Conservation (phyloP, 139 green algal species). For the Klebsormidium nitens region DNA sequence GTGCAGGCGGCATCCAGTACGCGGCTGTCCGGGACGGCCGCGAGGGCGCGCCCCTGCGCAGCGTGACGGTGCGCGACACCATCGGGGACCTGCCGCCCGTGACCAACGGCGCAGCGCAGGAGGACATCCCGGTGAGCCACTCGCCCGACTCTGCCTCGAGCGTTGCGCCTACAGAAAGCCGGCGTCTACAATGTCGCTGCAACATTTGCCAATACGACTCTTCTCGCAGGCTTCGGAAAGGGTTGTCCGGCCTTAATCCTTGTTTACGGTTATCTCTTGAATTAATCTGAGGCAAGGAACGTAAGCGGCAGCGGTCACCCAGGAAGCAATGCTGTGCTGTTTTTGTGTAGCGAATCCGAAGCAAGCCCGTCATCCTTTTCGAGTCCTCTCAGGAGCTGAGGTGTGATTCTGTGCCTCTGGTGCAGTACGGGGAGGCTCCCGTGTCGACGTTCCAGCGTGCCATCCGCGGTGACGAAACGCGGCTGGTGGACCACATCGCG, state of each 20-base stretch:
- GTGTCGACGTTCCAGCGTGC: constrained; percentile 70
- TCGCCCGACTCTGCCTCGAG: not conserved
- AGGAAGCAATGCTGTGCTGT: too few relatives aligned
- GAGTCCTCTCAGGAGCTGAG: not conserved
- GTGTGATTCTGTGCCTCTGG: not conserved
- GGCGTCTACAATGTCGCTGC: not conserved
- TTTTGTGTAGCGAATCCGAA: too few relatives aligned
- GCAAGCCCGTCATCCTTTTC: not conserved
- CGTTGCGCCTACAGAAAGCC: not conserved
- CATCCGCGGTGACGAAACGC: constrained; percentile 54
- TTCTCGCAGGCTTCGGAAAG: not conserved
- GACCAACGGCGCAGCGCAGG: constrained; percentile 62
- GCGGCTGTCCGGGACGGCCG: constrained; percentile 55
- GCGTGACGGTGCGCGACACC: constrained; percentile 86
- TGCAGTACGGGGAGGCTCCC: constrained; percentile 51
- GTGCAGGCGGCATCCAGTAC: too few relatives aligned
- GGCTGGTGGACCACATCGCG: constrained; percentile 82
- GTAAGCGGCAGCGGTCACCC: too few relatives aligned
- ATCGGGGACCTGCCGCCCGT: constrained; percentile 87
- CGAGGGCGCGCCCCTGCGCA: constrained; percentile 69
- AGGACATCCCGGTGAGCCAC: constrained; percentile 48
- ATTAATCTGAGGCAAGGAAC: too few relatives aligned
- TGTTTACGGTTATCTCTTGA: too few relatives aligned
- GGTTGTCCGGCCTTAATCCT: too few relatives aligned
- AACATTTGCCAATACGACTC: not conserved